Conservation (phyloP, 2,329 filamentous ascomycete genomes). For the Diaporthe sp. region DNA sequence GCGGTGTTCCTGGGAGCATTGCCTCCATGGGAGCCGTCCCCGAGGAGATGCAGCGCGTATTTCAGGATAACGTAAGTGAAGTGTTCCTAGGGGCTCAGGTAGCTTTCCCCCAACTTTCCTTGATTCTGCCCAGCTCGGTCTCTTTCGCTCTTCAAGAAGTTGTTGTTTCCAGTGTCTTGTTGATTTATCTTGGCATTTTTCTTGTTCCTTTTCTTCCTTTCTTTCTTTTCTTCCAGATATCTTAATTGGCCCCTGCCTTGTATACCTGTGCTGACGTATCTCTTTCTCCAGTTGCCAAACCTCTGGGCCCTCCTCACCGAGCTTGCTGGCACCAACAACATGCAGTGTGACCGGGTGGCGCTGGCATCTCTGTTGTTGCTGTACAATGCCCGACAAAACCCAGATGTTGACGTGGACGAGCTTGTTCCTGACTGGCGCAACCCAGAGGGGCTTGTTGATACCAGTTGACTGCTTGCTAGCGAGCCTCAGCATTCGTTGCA, state of each 20-base stretch:
- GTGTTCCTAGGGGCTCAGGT: constrained; percentile 26
- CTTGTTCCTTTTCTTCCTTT: background rate
- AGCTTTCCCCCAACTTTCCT: constrained; percentile 9
- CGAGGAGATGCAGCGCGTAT: constrained; percentile 14
- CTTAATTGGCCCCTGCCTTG: background rate
- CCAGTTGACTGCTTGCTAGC: background rate
- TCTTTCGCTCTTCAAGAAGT: background rate
- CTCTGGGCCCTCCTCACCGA: constrained; percentile 18
- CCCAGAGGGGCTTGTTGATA: background rate
- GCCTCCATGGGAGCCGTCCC: background rate
- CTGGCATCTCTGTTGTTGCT: constrained; percentile 1
- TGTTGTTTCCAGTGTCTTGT: background rate
- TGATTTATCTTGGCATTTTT: background rate
- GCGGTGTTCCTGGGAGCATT: constrained; percentile 7
- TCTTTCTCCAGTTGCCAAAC: background rate
- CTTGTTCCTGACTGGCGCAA: constrained; percentile 14
- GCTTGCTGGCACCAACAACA: constrained; percentile 21
- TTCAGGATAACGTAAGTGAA: constrained; percentile 30
- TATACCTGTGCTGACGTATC: background rate
- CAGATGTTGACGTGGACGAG: constrained; percentile 10
- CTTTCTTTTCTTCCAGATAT: background rate
- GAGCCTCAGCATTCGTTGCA: background rate
- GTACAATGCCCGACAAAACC: constrained; percentile 12
- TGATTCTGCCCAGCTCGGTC: background rate
- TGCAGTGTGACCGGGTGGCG: constrained; percentile 12